Base-by-base conservation (phyloP, 2,329 filamentous ascomycete genomes). In the Metarhizium guizhouense region DNA sequence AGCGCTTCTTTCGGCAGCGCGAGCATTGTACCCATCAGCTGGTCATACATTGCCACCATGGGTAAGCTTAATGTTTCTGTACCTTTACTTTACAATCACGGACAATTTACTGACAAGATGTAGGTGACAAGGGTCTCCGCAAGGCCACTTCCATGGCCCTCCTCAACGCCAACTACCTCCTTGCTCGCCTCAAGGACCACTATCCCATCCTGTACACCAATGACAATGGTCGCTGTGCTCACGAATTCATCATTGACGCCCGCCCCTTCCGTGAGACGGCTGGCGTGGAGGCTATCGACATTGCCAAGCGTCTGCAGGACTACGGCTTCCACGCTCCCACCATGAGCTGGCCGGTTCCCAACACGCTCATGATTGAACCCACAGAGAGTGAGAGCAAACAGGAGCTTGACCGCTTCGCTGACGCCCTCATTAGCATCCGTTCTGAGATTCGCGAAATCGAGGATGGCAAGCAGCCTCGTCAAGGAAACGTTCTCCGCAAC, bases 261-360 rank as follows among this genome's bases (percentile, higher is more conserved):
- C 88, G 93, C 25, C 82, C 84, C 29, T 96, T 96, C 79, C 88
- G 90, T 68, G 87, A 92, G 54, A 83, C 84, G 1, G 84, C 87
- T 6, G 90, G 90, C 30, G 76, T 97, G 63, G 92, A 96, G 74
- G 93, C 88, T 34, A 94, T 96, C 63, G 93, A 97, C 67, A 88
- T 97, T 61, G 93, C 93, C 66, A 97, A 97, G 80, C 89, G 93
- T 60, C 83, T 97, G 20, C 92, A 96, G 73, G 93, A 97, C 69
- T 97, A 95, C 69, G 93, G 93, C 47, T 97, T 97, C 82, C 93
- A 97, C 72, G 89, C 92, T 1, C 93, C 93, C 0, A 97, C 93
- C 54, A 96, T 97, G 93, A 91, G 86, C 69, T 96, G 90, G 89
- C 93, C 93, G 1, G 91, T 97, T 2, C 82, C 90, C 53, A 95